Evolutionary conservation across 805 yeast species (phyloP), one percentile per base, ranked within the genome.

Genomic region (Lipomyces japonicus): DNA sequence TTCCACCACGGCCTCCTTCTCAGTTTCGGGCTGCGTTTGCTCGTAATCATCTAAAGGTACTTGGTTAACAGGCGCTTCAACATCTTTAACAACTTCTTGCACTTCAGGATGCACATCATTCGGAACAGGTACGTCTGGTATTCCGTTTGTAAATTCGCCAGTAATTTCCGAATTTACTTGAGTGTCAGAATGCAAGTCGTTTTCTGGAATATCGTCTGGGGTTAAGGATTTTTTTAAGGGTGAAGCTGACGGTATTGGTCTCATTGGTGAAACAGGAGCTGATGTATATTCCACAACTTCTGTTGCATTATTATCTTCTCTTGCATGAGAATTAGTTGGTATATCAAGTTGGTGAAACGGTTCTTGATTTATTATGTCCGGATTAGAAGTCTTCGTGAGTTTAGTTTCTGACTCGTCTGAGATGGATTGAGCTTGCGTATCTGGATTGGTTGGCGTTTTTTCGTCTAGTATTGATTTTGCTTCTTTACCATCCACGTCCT

Each of bases 391-490:
- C n/a, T n/a, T n/a, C n/a, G n/a, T n/a, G n/a, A n/a, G n/a, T n/a
- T n/a, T n/a, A n/a, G n/a, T n/a, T n/a, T n/a, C n/a, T 28, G 32
- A 14, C 14, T 28, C 32, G 10, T 28, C 12, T 28, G 32, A 14
- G 10, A 10, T 14, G 10, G 32, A 10, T 28, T 28, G 32, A 10
- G 10, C 32, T 28, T 28, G 32, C 14, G 14, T 10, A 10, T 28
- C 14, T 28, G 32, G 14, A 14, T 10, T 28, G 32, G 10, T 14
- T 28, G 10, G 32, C 14, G 32, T 10, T 21, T 63, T 66, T 28
- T 50, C 48, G 19, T 48, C 59, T 16, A 54, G 58, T 24, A 54
- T 59, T 26, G 52, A 22, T 26, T 53, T 59, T 2, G 37, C 47
- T 18, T 56, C 56, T 21, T 36, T 54, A 12, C 46, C 48, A n/a